These are phyloP conservation scores for Ophiostoma sp. DNA, from an alignment of 2,329 filamentous ascomycete species.

Conservation along the genomic window DNA sequence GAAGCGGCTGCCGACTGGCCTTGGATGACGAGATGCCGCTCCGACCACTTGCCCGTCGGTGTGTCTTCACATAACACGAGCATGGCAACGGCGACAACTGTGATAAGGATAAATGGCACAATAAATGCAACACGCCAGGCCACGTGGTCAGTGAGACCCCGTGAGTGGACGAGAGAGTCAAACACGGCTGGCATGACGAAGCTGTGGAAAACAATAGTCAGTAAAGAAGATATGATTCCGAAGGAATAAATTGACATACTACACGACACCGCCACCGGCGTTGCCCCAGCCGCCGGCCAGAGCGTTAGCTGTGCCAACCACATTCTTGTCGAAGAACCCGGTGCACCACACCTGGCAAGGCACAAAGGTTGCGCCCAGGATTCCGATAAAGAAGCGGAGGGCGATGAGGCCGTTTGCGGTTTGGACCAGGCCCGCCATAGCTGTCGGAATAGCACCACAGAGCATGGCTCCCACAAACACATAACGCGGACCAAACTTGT, in stretches of 20 bases:
- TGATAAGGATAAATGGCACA: conserved; percentile 1
- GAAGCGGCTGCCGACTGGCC: conserved; percentile 40
- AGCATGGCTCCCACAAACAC: conserved; percentile 80
- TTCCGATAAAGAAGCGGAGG: conserved; percentile 77
- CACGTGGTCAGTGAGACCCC: background rate
- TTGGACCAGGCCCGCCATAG: conserved; percentile 74
- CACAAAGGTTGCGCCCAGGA: conserved; percentile 76
- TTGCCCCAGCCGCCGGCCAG: conserved; percentile 90
- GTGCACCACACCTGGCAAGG: conserved; percentile 92
- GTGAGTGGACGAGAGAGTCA: conserved; percentile 38
- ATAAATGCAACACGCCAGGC: conserved; percentile 21
- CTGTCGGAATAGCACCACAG: conserved; percentile 75
- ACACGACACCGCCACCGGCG: conserved; percentile 84
- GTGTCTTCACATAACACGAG: conserved; percentile 57
- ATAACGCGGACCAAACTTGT: conserved; percentile 75
- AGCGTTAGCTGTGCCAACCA: conserved; percentile 86
- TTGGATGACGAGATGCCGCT: conserved; percentile 51
- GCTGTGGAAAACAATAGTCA: too few relatives aligned
- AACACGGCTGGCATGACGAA: background rate
- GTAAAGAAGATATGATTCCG: too few relatives aligned
- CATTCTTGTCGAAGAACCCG: conserved; percentile 88
- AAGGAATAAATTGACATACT: conserved; percentile 64
- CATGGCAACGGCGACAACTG: background rate
- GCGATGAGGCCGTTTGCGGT: conserved; percentile 66
- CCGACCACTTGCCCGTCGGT: conserved; percentile 77